Base-by-base conservation (phyloP, 768 basidiomycete genomes). In the Lactarius tabidus region DNA sequence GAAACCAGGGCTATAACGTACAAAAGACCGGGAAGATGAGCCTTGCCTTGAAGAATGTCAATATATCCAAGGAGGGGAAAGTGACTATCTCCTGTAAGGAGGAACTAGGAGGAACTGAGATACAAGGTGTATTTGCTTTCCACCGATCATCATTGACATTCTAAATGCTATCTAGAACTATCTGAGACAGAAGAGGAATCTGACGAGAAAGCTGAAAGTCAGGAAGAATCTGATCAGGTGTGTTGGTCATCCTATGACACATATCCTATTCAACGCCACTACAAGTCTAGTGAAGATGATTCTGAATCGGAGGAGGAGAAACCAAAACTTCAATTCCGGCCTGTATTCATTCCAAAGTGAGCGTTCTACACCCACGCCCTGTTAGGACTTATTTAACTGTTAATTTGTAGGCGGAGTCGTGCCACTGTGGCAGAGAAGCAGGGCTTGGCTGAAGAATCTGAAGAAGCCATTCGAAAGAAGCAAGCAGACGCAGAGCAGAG, bases 341-440 rank as follows among this genome's bases (percentile, higher is more conserved):
- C 97, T 2, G 90, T 96, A 0, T 99, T 98, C 75, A 85, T 98
- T 20, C 91, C 91, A 61, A 98, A 98, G 95, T 95, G 73, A 64
- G 89, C 77, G 10, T 55, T 35, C n/a, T 57, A 53, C 20, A 35
- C 51, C 7, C 14, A 9, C 53, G 41, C 29, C 12, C 26, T 26
- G 58, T 41, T 53, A 56, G 9, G 23, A 5, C 12, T 12, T 23
- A 26, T 23, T n/a, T 48, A 23, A 48, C 23, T 26, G n/a, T 48
- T 14, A n/a, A 48, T 35, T 53, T 70, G 29, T 69, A 93, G 92
- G 76, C 89, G 89, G 20, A 88, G 82, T n/a, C 84, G 90, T 33
- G 84, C 72, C 26, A 95, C 93, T 0, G 80, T 94, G 41, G 79
- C 79, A 31, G 89, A 90, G 73, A 83, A 81, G 66, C 90, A 90